Evolutionary conservation across 164 flowering plant genomes (phyloP).

Genomic region (Magnolia sinica): DNA sequence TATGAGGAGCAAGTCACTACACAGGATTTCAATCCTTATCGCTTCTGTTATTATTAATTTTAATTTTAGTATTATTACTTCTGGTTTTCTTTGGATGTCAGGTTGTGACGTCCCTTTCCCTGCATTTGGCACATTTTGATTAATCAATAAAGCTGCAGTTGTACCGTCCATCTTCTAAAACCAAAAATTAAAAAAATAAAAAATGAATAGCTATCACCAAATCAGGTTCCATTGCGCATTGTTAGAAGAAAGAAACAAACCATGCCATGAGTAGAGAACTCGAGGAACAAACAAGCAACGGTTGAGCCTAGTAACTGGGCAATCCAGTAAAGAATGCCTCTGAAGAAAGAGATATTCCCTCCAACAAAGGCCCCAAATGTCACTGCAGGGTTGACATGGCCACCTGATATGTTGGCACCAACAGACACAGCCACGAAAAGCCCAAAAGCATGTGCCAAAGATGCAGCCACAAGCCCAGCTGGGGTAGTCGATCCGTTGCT

Average conservation of each 20-base stretch:
- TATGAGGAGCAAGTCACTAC: no score
- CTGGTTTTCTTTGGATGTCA: no score
- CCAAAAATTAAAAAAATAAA: neutral
- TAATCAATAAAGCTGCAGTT: neutral
- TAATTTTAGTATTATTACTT: no score
- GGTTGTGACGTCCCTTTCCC: no score
- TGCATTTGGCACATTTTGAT: neutral
- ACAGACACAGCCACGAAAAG: conserved; percentile 46
- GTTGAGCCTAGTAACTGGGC: conserved; percentile 47
- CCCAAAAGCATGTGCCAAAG: conserved; percentile 38
- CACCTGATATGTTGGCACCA: conserved; percentile 48
- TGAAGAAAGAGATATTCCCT: conserved; percentile 41
- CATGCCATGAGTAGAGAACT: conserved; percentile 32
- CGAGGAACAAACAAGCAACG: conserved; percentile 42
- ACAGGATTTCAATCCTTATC: no score
- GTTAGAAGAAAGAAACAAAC: conserved; percentile 7
- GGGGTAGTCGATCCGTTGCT: conserved; percentile 30
- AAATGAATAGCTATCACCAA: no score
- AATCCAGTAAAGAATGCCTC: conserved; percentile 43
- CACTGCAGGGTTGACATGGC: conserved; percentile 56
- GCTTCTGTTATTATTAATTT: no score
- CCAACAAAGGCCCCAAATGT: conserved; percentile 51
- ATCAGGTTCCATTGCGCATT: no score
- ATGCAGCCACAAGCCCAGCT: conserved; percentile 32
- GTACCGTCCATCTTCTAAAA: neutral